Base-by-base conservation (phyloP, 106 monocot genomes). In the Iris macrosiphon region DNA sequence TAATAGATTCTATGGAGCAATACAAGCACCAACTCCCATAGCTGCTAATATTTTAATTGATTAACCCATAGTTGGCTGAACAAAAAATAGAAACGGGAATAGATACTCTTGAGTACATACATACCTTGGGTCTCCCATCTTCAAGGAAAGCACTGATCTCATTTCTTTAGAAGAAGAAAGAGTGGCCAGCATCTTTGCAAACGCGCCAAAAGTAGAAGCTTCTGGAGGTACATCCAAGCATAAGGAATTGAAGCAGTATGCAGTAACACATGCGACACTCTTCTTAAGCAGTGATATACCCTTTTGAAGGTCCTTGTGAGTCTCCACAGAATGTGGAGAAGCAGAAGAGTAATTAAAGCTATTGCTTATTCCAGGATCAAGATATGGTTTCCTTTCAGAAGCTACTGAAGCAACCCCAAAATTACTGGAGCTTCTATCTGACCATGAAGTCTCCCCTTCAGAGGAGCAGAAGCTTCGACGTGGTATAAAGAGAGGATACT, bases 201-300 rank as follows among this genome's bases (percentile, higher is more conserved):
- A 87, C 45, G 83, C 91, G 58, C 87, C 98, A 75, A 98, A 98
- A 35, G 98, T 98, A 2, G 98, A 87, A 65, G 66, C 66, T 45
- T 91, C 91, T 17, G 75, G 54, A 49, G 98, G 87, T 20, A 83
- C 48, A 60, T 87, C 83, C 39, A 98, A 66, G 55, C 90, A 63
- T 53, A 91, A 71, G 17, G 82, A 72, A 63, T 87, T 73, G 59
- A 81, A 87, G 48, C 78, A 83, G 42, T 87, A 91, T 17, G 87
- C 68, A 18, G 98, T 98, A 42, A 98, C 69, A 63, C 87, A 87
- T 57, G 98, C 87, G 35, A 98, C 98, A 68, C 91, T 98, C 64
- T 81, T 98, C 65, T 98, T 98, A 6, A 91, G 63, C 15, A 98
- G 55, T 21, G 87, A 91, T 63, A 98, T 98, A 40, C 98, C 91